Evolutionary conservation across 495 filamentous ascomycete species (phyloP), one percentile per base, ranked within the genome.

Genomic region (Penicillium alfredii): DNA sequence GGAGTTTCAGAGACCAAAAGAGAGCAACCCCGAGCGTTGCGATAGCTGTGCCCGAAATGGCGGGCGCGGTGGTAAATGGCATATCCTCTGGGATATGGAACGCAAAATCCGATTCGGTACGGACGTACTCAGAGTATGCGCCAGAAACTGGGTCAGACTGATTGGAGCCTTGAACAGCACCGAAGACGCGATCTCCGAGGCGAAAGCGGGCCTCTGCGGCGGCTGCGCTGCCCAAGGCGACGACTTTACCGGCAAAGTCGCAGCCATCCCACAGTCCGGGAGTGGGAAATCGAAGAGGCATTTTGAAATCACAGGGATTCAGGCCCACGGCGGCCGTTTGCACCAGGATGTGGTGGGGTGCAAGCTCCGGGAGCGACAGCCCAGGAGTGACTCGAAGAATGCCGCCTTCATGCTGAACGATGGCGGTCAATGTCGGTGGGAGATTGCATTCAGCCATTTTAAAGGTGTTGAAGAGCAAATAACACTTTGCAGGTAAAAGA

Each of bases 291-390:
- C 46, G 35, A 11, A 47, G 42, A 7, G 53, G 45, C 51, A 68
- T 64, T 28, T 74, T 76, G 32, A 38, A 60, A 44, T 74, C 69
- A 20, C 42, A 57, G 0, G 68, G 69, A 38, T 73, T 76, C 4
- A 76, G 39, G 2, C 62, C 64, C 7, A 73, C 68, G 3, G 61
- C 55, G 6, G 37, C 33, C 8, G 58, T 59, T 13, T 55, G 33
- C 6, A 67, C 47, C 1, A 67, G 35, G 12, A 65, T 38, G 15
- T 55, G 24, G 8, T 49, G 28, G 1, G 53, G 41, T 2, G 13
- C 23, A 1, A 60, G 30, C 2, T 47, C 15, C 10, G 54, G 56
- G 7, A 66, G 30, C 1, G 51, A 45, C 8, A 44, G 12, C 1
- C 30, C 46, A 10, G 31, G 34, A 0, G 50, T 54, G 6, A 45